Evolutionary conservation across 2,329 filamentous ascomycete genomes (phyloP), one percentile per base, ranked within the genome.

Genomic region (Thielaviopsis populi): DNA sequence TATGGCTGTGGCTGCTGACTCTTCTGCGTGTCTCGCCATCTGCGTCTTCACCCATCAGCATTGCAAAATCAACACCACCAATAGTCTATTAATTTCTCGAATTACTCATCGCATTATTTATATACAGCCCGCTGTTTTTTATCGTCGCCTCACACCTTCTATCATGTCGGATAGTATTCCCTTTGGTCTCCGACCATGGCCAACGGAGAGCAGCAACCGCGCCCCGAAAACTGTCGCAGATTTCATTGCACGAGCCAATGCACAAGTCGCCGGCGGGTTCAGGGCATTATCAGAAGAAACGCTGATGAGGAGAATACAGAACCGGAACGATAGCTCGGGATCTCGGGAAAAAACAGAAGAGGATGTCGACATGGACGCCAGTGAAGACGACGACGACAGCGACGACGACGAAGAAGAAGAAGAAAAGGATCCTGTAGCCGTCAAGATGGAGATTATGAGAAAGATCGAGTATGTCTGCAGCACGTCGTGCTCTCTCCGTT

Each of bases 181-280:
- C 17, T 68, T 67, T 64, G 62, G 66, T 7, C 50, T 68, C 15
- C 66, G 67, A 19, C 67, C 67, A 48, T 68, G 67, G 67, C 67
- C 67, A 6, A 67, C 66, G 13, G 83, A 85, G 17, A 76, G 79
- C 68, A 78, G 75, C 70, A 80, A 77, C 75, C 81, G 76, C 70
- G 78, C 77, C 70, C 79, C 80, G 40, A 82, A 81, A 71, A 81
- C 79, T 58, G 78, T 96, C n/a, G 78, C 82, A 64, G 81, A 87
- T 58, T 86, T 92, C 69, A 90, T 96, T 68, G 77, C 81, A 65
- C 89, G 91, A 68, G 86, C 96, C 70, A 88, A 91, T 69, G 74
- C 77, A 53, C 85, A 95, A 70, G 85, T 88, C 66, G 69, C 74
- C 0, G 89, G 89, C 15, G 88, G 89, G 27, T 95, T 97, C 72